Evolutionary conservation across 371 early-diverging fungal genomes (phyloP).

Genomic region (Mortierella polycephala): DNA sequence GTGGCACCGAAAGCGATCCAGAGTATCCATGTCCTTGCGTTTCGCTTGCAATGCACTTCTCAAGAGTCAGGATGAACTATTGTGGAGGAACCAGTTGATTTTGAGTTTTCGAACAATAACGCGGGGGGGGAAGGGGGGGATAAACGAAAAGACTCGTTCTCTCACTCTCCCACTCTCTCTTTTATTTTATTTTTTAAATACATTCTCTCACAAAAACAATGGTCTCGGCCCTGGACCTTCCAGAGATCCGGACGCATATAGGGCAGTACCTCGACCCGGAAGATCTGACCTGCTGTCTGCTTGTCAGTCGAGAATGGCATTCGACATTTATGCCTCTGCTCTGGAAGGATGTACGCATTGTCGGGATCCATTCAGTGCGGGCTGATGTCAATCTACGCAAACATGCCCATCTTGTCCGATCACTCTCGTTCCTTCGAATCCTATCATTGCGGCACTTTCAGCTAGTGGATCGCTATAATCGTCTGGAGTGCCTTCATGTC

Average conservation of each 20-base stretch:
- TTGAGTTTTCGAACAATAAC: too few relatives aligned
- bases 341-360: constrained; percentile 10
- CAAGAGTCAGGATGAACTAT: too few relatives aligned
- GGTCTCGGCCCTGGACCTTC: constrained; percentile 15
- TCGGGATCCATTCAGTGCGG: constrained; percentile 23
- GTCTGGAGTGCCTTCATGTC: constrained; percentile 15
- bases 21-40: too few relatives aligned
- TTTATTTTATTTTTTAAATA: background rate
- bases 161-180: background rate
- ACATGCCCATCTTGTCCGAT: constrained; percentile 19
- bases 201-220: background rate
- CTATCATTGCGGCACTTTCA: constrained; percentile 18
- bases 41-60: too few relatives aligned
- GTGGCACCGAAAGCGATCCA: too few relatives aligned
- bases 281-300: constrained; percentile 8
- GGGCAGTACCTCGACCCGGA: constrained; percentile 11
- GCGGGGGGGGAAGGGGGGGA: too few relatives aligned
- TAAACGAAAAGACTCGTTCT: too few relatives aligned
- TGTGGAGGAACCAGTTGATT: too few relatives aligned
- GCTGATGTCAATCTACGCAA: constrained; percentile 18
- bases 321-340: constrained; percentile 16
- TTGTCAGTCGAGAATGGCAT: constrained; percentile 18
- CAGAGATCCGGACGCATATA: constrained; percentile 12
- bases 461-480: constrained; percentile 8
- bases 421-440: constrained; percentile 9